phyloP scores from a whole-genome alignment of 768 basidiomycete species.

The Podaxis pistillaris region DNA sequence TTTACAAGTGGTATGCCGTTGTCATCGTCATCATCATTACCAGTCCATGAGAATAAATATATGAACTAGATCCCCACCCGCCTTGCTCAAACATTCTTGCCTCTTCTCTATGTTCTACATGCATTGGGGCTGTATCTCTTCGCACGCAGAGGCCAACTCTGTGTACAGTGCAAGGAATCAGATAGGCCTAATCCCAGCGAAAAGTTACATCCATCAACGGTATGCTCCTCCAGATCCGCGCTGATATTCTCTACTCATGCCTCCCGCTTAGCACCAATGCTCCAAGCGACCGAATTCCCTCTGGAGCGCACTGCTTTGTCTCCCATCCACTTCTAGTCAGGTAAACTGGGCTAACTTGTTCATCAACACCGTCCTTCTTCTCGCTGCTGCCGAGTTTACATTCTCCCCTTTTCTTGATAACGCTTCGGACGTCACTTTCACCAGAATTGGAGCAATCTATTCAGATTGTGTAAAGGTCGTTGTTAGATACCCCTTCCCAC shows the following conservation, averaged over 20 bases:
- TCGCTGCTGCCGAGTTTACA: slow-evolving; percentile 48
- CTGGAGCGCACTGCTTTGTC: slow-evolving; percentile 29
- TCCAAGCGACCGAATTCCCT: slow-evolving; percentile 13
- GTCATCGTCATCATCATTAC: slow-evolving; percentile 5
- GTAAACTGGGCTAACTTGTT: slow-evolving; percentile 28
- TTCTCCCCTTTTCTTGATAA: slow-evolving; percentile 54
- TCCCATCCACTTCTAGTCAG: slow-evolving; percentile 32
- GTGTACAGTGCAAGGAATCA: background rate
- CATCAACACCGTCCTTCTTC: slow-evolving; percentile 32
- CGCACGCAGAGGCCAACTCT: background rate
- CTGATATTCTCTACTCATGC: background rate
- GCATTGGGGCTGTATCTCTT: slow-evolving; percentile 22
- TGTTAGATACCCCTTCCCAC: slow-evolving; percentile 52
- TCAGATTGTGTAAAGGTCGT: slow-evolving; percentile 61
- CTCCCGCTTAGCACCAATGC: slow-evolving; percentile 5
- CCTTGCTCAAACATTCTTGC: slow-evolving; percentile 30
- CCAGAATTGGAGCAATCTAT: slow-evolving; percentile 69
- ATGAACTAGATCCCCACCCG: slow-evolving; percentile 37
- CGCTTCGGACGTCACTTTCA: slow-evolving; percentile 56
- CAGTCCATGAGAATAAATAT: background rate
- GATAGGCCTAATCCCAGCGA: background rate
- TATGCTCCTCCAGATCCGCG: background rate
- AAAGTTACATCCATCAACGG: background rate
- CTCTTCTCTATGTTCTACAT: slow-evolving; percentile 28
- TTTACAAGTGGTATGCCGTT: slow-evolving; percentile 42